phyloP scores from a whole-genome alignment of 1,284 basidiomycete species.

The Fomitopsis schrenkii region DNA sequence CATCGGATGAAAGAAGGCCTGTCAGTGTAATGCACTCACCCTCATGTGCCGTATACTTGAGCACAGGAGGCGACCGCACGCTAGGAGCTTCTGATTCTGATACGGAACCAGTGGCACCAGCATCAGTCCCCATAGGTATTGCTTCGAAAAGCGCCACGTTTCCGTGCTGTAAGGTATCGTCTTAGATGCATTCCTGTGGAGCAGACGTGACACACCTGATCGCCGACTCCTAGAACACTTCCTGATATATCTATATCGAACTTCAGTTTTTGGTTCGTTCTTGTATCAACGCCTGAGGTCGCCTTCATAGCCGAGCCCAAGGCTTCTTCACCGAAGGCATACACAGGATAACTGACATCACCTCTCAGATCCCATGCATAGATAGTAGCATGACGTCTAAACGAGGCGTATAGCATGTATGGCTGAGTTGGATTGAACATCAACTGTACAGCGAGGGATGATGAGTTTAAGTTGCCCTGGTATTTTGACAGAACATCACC shows the following conservation, averaged over 20 bases:
- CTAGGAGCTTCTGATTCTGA: conserved; percentile 6
- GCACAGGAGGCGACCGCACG: conserved; percentile 16
- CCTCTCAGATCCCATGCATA: conserved; percentile 80
- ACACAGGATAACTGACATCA: conserved; percentile 46
- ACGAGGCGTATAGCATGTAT: conserved; percentile 75
- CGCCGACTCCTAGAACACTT: conserved; percentile 64
- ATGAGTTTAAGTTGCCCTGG: background rate
- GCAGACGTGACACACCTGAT: conserved; percentile 48
- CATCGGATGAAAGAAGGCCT: background rate
- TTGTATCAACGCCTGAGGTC: background rate
- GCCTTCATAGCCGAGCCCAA: conserved; percentile 6
- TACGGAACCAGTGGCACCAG: background rate
- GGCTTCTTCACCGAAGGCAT: conserved; percentile 29
- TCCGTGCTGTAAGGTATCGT: conserved; percentile 22
- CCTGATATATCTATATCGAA: conserved; percentile 81
- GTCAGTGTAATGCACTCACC: conserved; percentile 28
- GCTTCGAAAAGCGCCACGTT: conserved; percentile 44
- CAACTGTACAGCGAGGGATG: conserved; percentile 44
- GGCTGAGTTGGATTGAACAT: conserved; percentile 74
- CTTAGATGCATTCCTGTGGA: background rate
- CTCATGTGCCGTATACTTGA: conserved; percentile 38
- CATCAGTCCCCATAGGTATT: conserved; percentile 5
- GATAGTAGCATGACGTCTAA: conserved; percentile 60
- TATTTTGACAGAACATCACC: conserved; percentile 35
- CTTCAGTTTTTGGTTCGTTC: conserved; percentile 51